Evolutionary conservation across 2,329 filamentous ascomycete genomes (phyloP), one percentile per base, ranked within the genome.

Genomic region (Penicillium sp.): DNA sequence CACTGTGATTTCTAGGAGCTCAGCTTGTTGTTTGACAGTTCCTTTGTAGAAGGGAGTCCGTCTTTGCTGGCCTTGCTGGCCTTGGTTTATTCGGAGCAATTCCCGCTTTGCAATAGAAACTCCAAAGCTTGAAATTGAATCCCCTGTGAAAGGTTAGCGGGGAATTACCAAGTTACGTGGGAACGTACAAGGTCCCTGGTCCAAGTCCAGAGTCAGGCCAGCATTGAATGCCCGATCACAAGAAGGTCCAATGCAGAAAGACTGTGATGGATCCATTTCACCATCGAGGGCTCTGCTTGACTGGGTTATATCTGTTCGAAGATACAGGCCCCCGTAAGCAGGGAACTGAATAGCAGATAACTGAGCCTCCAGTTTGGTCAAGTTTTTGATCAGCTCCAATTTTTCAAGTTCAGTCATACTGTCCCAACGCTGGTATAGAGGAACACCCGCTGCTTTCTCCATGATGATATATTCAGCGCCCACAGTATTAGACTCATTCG

Each of bases 381-480:
- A 38, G 22, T 52, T 44, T 35, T 52, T 57, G 11, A 62, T 62
- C 6, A 64, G 47, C 14, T 58, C 29, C 8, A 58, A 24, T 20
- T 50, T 47, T 22, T 61, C 50, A n/a, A 46, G 59, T 38, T 54
- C 56, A 40, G 46, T 52, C 62, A 69, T 68, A 18, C 38, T 52
- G 14, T 50, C 59, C 65, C 62, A 66, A 45, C 27, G 55, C 45
- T 63, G 37, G 32, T 59, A 51, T n/a, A 70, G 53, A 16, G 54
- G 44, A 46, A 68, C 52, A 1, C 69, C 68, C 4, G 42, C 38
- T 4, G 63, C 59, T 47, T 68, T 65, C 55, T 70, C 63, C 61
- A 71, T 69, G 48, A 72, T 65, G 22, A 72, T 70, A 45, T 70
- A 70, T 46, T 71, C 67, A 3, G 57, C 62, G 1, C 66, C 67